Evolutionary conservation across 768 basidiomycete genomes (phyloP).

Genomic region (Kwoniella dendrophila): DNA sequence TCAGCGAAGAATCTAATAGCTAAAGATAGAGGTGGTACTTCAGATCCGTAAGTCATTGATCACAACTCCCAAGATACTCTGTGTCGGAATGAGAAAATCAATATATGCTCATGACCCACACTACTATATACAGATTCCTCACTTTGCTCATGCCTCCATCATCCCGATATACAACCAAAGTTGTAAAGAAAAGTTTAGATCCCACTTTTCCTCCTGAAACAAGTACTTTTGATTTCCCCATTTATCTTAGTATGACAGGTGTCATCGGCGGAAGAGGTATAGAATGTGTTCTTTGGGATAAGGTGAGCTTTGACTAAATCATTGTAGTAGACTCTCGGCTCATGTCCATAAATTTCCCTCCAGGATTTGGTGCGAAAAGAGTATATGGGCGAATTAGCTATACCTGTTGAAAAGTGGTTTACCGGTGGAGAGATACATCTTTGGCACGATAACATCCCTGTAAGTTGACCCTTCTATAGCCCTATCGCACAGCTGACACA

Average conservation of each 20-base stretch:
- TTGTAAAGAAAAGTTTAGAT: constrained; percentile 70
- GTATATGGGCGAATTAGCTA: constrained; percentile 83
- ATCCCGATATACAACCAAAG: constrained; percentile 71
- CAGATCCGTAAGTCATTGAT: constrained; percentile 55
- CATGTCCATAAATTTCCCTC: constrained; percentile 3
- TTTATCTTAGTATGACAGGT: constrained; percentile 71
- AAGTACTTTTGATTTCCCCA: constrained; percentile 86
- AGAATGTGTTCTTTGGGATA: constrained; percentile 92
- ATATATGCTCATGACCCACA: neutral
- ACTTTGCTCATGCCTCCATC: constrained; percentile 70
- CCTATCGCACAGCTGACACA: neutral
- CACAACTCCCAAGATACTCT: neutral
- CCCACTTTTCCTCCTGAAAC: constrained; percentile 69
- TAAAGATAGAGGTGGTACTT: constrained; percentile 50
- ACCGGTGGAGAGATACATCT: constrained; percentile 59
- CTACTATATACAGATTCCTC: constrained; percentile 39
- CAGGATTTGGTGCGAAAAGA: constrained; percentile 77
- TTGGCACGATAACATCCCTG: constrained; percentile 68
- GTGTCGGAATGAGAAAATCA: neutral
- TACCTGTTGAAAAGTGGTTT: constrained; percentile 86
- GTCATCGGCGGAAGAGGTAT: constrained; percentile 57
- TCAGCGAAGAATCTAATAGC: constrained; percentile 49
- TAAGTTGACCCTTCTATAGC: constrained; percentile 57
- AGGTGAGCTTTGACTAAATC: constrained; percentile 57
- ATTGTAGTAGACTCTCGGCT: neutral